Evolutionary conservation across 805 yeast genomes (phyloP), one percentile per base, ranked within the genome.

Genomic region (Tetrapisispora iriomotensis): DNA sequence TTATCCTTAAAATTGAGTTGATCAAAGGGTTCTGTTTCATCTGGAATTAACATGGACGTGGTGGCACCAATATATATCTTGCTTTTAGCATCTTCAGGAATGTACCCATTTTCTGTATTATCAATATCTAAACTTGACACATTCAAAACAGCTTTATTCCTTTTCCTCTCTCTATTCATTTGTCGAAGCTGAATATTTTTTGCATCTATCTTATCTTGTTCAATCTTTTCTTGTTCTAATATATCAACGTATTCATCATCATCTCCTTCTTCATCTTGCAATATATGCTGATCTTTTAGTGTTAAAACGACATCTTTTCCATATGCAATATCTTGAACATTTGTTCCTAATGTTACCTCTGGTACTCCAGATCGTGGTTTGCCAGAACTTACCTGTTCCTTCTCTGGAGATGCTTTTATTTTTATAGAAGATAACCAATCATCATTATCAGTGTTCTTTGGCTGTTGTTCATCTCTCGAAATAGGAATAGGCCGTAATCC

Each of bases 301-400:
- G 87, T 81, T 37, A 82, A 60, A 3, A 80, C 63, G 4, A 69
- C 62, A 21, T 65, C 68, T 4, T 60, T 54, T 1, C 66, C 72
- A 6, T 67, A 64, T n/a, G 60, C 46, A 1, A 69, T 46, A 12
- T 54, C 50, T 2, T 50, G 46, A 9, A 77, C 50, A n/a, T 68
- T 70, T n/a, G 77, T 82, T 0, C 67, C 72, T 3, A 78, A 63
- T 29, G 61, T 63, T 13, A 71, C 31, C 1, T 64, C 66, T 6
- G 60, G 50, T 8, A 66, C 46, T 22, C 59, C 47, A 17, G 45
- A 67, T 10, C 58, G 58, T 2, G 49, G 37, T 2, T 51, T 44
- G 22, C 57, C 56, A 5, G 39, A 47, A 41, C 40, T 29, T 32
- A 20, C 26, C 41, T 34, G 15, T 18, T 10, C 23, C 14, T 24